Evolutionary conservation across 495 filamentous ascomycete genomes (phyloP).

Genomic region (Aspergillus bertholletiae): DNA sequence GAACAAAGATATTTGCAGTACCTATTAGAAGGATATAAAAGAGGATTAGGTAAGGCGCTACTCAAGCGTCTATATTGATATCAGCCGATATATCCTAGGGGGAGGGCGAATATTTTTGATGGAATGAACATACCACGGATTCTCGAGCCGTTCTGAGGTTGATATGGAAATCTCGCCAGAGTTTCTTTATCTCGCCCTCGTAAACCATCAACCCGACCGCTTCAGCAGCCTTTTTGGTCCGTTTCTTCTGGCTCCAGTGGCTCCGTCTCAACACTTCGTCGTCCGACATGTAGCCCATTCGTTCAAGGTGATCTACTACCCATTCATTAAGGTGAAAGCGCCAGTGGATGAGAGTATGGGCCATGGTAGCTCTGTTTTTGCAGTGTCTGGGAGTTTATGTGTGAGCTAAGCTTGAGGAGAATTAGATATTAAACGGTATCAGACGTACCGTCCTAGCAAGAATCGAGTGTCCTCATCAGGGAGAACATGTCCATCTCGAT

Average conservation of each 20-base stretch:
- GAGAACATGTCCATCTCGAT: conserved; percentile 32
- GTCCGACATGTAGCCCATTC: conserved; percentile 49
- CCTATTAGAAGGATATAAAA: neutral
- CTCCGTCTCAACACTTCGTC: conserved; percentile 54
- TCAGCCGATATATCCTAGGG: neutral
- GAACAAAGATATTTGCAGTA: neutral
- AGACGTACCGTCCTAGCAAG: conserved; percentile 43
- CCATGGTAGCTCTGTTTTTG: conserved; percentile 62
- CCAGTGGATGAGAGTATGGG: conserved; percentile 74
- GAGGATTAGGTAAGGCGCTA: neutral
- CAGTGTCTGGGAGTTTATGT: conserved; percentile 46
- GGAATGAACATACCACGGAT: conserved; percentile 30
- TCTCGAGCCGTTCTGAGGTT: conserved; percentile 53
- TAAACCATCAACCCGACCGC: conserved; percentile 56
- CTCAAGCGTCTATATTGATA: conserved; percentile 3
- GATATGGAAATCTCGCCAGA: conserved; percentile 59
- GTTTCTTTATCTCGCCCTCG: conserved; percentile 48
- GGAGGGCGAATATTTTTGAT: neutral
- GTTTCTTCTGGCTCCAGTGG: conserved; percentile 47
- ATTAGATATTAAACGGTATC: neutral
- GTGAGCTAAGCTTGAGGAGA: neutral
- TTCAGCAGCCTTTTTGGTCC: conserved; percentile 50
- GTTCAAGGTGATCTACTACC: conserved; percentile 58
- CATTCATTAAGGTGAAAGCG: conserved; percentile 67
- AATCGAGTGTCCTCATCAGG: conserved; percentile 34